A percentile compares a stretch with the other conserved stretches of the same genome.
Conservation (phyloP, 306 rosid genomes). For the Heteromeles arbutifolia region DNA sequence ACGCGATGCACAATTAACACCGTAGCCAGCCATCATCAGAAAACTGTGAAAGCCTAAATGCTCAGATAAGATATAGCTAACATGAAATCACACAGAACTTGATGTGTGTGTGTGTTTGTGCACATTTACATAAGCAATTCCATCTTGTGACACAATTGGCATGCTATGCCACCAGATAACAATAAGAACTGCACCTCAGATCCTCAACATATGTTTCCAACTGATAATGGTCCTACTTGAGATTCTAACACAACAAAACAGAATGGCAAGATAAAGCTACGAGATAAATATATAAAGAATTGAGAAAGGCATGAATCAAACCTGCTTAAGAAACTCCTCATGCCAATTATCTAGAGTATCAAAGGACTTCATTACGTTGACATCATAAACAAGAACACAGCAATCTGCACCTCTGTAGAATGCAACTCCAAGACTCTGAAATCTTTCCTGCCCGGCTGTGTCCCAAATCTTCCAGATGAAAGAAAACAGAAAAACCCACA, state of each 20-base stretch:
- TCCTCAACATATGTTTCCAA: neutral
- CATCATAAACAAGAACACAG: slow-evolving; percentile 88
- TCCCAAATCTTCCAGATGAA: slow-evolving; percentile 75
- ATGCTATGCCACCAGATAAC: neutral
- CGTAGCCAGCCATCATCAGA: neutral
- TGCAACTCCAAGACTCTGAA: slow-evolving; percentile 93
- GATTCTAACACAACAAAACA: neutral
- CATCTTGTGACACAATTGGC: neutral
- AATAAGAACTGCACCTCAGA: neutral
- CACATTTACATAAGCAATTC: neutral
- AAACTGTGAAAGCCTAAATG: neutral
- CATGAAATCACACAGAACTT: neutral
- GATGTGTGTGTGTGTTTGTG: neutral
- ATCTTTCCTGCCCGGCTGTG: slow-evolving; percentile 95
- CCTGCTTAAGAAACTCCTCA: slow-evolving; percentile 96
- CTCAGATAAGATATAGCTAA: neutral
- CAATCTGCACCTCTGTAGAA: slow-evolving; percentile 95
- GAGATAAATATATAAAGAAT: neutral
- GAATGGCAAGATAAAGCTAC: neutral
- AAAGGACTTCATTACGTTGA: slow-evolving; percentile 82
- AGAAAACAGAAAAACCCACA: neutral
- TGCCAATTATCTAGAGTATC: slow-evolving; percentile 94
- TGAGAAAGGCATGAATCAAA: slow-evolving; percentile 11
- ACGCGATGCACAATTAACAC: neutral
- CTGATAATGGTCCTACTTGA: neutral